Base-by-base conservation (phyloP, 805 yeast genomes). In the Yarrowia alimentaria region DNA sequence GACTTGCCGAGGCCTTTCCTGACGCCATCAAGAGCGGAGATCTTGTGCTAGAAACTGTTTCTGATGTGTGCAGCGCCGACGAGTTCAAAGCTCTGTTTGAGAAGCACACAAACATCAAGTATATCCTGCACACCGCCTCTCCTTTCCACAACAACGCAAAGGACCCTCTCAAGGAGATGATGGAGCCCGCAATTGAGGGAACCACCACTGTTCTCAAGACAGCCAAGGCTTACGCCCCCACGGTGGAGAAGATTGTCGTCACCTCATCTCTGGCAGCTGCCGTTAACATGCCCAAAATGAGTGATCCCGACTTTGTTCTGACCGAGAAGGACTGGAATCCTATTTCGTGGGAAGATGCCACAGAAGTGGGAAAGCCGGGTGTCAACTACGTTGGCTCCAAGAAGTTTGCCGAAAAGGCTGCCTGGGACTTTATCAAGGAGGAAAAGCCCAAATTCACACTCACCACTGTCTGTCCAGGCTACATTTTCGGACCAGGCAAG, bases 201-300 rank as follows among this genome's bases (percentile, higher is more conserved):
- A 74, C 78, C 17, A 56, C 61, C 22, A 68, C 67, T 56, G 71
- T 75, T n/a, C 65, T 76, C 42, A 53, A 57, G 13, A 71, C 77
- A 0, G 64, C 70, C 37, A 53, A 58, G 12, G n/a, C n/a, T n/a
- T 69, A 70, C 1, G 68, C 29, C 12, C 28, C 19, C 3, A 14
- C 21, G 9, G 42, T 76, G 14, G 61, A 64, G 49, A 61, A 64
- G 11, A 75, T 76, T 3, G 77, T 75, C 8, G 57, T 74, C 14
- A 75, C 79, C 3, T 74, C 79, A 0, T 75, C 80, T 0, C 12
- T 66, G 56, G 83, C 81, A 16, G 77, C 85, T 0, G 64, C 78
- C 30, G 34, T 64, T 12, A 10, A 34, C 38, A 6, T 12, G 7
- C 5, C 11, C 12, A 11, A 34, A 2, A 57, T 65, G 25, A 11